Evolutionary conservation across 2,329 filamentous ascomycete species (phyloP).

Genomic region (Diaporthe nobilis): DNA sequence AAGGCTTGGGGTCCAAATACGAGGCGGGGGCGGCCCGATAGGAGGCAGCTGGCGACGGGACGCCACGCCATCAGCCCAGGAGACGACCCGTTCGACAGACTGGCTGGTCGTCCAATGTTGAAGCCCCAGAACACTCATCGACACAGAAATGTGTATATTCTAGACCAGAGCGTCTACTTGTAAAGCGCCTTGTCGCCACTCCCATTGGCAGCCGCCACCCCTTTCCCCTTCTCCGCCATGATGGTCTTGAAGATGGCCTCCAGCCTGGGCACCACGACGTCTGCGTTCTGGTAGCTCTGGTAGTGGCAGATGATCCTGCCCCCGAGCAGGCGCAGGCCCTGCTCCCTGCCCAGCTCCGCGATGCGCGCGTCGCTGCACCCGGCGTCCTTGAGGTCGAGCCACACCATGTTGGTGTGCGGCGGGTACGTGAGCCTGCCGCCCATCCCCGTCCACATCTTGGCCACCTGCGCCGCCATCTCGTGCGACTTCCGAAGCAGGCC

Average conservation of each 20-base stretch:
- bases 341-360: constrained; percentile 55
- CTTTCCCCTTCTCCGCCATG: constrained; percentile 47
- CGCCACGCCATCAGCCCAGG: constrained; percentile 16
- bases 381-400: constrained; percentile 79
- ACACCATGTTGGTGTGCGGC: constrained; percentile 93
- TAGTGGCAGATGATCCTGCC: constrained; percentile 64
- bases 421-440: constrained; percentile 79
- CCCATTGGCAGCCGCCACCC: constrained; percentile 7
- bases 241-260: constrained; percentile 66
- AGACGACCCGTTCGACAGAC: background rate
- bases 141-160: background rate
- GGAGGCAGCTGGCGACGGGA: background rate
- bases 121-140: background rate
- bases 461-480: constrained; percentile 72
- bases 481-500: constrained; percentile 75
- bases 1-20: constrained; percentile 2
- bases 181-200: constrained; percentile 19
- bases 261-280: constrained; percentile 71
- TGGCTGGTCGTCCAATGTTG: background rate
- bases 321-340: constrained; percentile 58
- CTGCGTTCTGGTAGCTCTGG: constrained; percentile 73
- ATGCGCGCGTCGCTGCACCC: constrained; percentile 59
- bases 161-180: constrained; percentile 10
- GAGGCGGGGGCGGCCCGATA: background rate
- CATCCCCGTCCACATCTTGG: constrained; percentile 72